A percentile compares a stretch with the other conserved stretches of the same genome.
Evolutionary conservation across 306 rosid genomes (phyloP).

Genomic region (Rosa persica): DNA sequence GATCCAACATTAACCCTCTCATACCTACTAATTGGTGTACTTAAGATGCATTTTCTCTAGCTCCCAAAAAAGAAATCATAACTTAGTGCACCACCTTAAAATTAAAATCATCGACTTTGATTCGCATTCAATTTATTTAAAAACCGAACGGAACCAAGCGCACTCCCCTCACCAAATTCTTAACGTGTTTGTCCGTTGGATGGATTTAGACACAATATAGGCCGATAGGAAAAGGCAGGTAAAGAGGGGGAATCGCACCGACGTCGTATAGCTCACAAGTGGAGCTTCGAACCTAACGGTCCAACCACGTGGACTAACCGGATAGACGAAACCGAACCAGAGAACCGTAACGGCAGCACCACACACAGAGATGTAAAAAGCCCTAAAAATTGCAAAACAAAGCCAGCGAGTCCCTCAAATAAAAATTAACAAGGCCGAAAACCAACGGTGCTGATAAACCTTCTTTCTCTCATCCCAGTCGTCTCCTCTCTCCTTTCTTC

Average conservation of each 20-base stretch:
- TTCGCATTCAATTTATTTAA: no score
- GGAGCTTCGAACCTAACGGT: background rate
- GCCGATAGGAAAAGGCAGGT: background rate
- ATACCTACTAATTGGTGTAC: no score
- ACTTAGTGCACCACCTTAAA: no score
- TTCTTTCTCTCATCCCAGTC: conserved; percentile 60
- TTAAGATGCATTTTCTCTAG: no score
- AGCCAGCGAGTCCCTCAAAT: background rate
- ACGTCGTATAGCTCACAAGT: conserved; percentile 4
- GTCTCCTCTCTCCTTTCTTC: conserved; percentile 80
- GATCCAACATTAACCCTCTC: no score
- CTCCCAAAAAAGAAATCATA: no score
- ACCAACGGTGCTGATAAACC: conserved; percentile 93
- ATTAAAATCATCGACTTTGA: no score
- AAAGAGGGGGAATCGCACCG: background rate
- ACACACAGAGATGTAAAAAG: background rate
- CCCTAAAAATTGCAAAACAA: background rate
- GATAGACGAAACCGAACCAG: background rate
- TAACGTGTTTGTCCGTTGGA: no score
- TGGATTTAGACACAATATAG: no score
- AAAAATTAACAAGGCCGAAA: conserved; percentile 15
- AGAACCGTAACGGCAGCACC: background rate
- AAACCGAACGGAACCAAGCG: no score
- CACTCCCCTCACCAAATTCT: no score
- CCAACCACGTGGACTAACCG: conserved; percentile 25